phyloP scores from a whole-genome alignment of 306 rosid species.

The Luffa aegyptiaca region DNA sequence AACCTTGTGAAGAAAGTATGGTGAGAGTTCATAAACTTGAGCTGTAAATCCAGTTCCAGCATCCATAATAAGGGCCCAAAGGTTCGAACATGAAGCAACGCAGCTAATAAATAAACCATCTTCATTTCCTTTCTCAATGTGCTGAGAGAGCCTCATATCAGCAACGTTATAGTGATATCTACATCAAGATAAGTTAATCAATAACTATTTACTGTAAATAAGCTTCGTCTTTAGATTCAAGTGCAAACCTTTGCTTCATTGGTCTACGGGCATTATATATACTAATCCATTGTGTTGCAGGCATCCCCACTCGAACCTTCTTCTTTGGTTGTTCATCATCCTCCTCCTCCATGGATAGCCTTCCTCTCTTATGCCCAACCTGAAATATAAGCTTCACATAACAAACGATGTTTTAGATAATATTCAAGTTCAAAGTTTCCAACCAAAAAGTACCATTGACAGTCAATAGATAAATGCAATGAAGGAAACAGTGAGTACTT shows the following conservation, averaged over 20 bases:
- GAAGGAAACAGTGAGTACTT: slow-evolving; percentile 26
- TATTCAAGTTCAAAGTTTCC: background rate
- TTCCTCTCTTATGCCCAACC: slow-evolving; percentile 83
- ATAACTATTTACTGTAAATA: background rate
- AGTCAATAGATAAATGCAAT: background rate
- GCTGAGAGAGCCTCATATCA: slow-evolving; percentile 69
- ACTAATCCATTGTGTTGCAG: slow-evolving; percentile 85
- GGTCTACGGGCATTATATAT: slow-evolving; percentile 73
- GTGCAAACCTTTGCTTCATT: slow-evolving; percentile 78
- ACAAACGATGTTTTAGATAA: slow-evolving; percentile 15
- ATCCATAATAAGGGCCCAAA: slow-evolving; percentile 95
- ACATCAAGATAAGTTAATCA: slow-evolving; percentile 18
- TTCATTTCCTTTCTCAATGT: slow-evolving; percentile 81
- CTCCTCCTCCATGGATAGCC: slow-evolving; percentile 61
- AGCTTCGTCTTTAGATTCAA: background rate
- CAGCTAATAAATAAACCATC: slow-evolving; percentile 79
- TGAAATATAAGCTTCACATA: slow-evolving; percentile 51
- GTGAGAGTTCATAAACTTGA: slow-evolving; percentile 79
- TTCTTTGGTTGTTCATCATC: slow-evolving; percentile 79
- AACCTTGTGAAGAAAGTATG: slow-evolving; percentile 77
- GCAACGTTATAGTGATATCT: slow-evolving; percentile 91
- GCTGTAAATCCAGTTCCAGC: slow-evolving; percentile 78
- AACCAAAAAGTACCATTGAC: background rate
- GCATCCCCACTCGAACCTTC: slow-evolving; percentile 75
- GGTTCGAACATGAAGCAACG: slow-evolving; percentile 58